Conservation (phyloP, 148 eudicot species). For the Dysphania ambrosioides region DNA sequence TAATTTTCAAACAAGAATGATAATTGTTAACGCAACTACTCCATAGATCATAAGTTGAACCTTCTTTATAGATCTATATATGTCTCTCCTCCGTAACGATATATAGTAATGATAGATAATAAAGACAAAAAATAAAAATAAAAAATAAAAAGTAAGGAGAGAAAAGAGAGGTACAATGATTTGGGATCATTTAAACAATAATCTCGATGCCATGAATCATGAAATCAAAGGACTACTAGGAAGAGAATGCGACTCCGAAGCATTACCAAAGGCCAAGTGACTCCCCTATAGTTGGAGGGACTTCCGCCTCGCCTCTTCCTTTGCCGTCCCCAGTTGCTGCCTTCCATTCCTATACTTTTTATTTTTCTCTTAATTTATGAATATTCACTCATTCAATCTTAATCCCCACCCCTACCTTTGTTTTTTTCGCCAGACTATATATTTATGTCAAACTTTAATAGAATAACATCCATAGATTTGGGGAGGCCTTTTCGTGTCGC, state of each 20-base stretch:
- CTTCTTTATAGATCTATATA: too few species aligned
- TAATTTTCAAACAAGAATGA: too few species aligned
- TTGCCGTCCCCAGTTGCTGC: constrained; percentile 33
- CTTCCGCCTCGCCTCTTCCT: constrained; percentile 19
- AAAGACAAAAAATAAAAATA: background rate
- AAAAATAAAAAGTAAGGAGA: background rate
- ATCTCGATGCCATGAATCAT: background rate
- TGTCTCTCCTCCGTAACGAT: too few species aligned
- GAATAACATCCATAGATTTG: constrained; percentile 29
- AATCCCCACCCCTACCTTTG: background rate
- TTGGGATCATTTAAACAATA: constrained; percentile 2
- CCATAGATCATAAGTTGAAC: too few species aligned
- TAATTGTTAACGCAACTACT: too few species aligned
- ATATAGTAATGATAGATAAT: background rate
- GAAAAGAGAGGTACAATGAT: background rate
- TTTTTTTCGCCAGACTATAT: constrained; percentile 4
- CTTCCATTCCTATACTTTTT: background rate
- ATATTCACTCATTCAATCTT: background rate
- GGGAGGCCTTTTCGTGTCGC: constrained; percentile 17
- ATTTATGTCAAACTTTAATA: background rate
- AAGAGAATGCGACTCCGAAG: constrained; percentile 18
- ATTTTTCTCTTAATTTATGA: background rate
- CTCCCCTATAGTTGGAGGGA: constrained; percentile 7
- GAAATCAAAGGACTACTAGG: background rate
- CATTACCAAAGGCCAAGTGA: constrained; percentile 27